A percentile compares a stretch with the other conserved stretches of the same genome.
phyloP scores from a whole-genome alignment of 371 early-diverging fungal species.

The Paramicrosporidium saccamoebae region DNA sequence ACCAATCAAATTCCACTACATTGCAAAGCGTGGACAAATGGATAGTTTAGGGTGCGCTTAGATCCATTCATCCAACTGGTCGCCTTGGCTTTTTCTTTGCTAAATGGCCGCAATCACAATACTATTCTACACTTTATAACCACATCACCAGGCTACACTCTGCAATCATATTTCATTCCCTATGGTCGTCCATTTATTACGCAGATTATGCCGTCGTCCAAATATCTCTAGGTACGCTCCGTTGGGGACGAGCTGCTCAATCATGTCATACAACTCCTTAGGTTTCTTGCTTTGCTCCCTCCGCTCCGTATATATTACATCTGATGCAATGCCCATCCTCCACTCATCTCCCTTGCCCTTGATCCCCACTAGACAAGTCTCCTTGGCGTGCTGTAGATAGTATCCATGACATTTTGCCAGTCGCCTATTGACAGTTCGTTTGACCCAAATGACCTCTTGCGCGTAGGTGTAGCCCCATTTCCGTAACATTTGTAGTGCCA shows the following conservation, averaged over 20 bases:
- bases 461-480: conserved; percentile 74
- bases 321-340: conserved; percentile 35
- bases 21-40: no score
- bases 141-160: no score
- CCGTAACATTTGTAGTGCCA: conserved; percentile 62
- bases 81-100: no score
- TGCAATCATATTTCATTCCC: conserved; percentile 68
- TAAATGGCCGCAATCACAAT: no score
- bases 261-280: conserved; percentile 61
- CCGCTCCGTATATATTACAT: conserved; percentile 64
- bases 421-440: conserved; percentile 66
- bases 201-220: conserved; percentile 66
- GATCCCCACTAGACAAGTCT: conserved; percentile 65
- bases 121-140: no score
- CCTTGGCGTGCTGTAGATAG: conserved; percentile 79
- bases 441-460: conserved; percentile 82
- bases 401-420: conserved; percentile 87
- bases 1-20: no score
- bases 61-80: no score
- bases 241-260: conserved; percentile 56
- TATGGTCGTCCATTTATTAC: conserved; percentile 77
- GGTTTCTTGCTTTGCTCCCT: conserved; percentile 81
- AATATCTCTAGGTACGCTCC: conserved; percentile 67
- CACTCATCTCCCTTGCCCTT: conserved; percentile 31
- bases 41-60: no score